Percentiles rank a stretch among this genome's conserved stretches.
Evolutionary conservation across 345 rosid genomes (phyloP).

Genomic region (Luvunga scandens): DNA sequence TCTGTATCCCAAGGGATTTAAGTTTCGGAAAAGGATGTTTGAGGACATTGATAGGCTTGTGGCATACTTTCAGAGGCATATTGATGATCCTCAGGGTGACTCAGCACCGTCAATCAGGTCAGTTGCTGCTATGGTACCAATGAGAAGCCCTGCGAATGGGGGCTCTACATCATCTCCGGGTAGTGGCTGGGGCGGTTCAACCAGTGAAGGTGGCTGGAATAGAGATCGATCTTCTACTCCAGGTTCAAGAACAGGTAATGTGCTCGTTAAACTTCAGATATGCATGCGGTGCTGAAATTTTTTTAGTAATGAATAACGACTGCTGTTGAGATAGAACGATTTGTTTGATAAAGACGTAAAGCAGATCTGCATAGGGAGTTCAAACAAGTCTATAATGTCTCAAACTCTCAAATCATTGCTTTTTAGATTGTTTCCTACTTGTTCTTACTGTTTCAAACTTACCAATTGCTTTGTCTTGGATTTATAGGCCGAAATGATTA

Average conservation of each 20-base stretch:
- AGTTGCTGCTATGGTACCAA: no score
- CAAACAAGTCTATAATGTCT: neutral
- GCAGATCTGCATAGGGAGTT: neutral
- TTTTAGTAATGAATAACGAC: neutral
- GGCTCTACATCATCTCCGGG: no score
- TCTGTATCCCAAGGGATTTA: no score
- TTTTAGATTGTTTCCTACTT: neutral
- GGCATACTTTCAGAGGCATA: no score
- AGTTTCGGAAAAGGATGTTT: no score
- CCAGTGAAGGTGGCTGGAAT: constrained; percentile 74
- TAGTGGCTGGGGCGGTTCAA: constrained; percentile 47
- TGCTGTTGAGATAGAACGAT: neutral
- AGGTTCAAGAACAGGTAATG: constrained; percentile 61
- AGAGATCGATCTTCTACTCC: constrained; percentile 72
- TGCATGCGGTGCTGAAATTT: no score
- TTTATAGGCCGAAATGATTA: constrained; percentile 68
- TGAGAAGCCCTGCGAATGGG: no score
- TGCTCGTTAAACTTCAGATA: neutral
- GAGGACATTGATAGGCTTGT: no score
- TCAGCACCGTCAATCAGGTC: constrained; percentile 32
- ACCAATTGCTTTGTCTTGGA: neutral
- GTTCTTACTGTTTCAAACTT: neutral
- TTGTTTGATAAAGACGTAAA: neutral
- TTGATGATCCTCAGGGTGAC: constrained; percentile 26
- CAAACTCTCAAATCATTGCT: neutral